phyloP scores from a whole-genome alignment of 2,329 filamentous ascomycete genomes.

The Tolypocladium ovalisporum region DNA sequence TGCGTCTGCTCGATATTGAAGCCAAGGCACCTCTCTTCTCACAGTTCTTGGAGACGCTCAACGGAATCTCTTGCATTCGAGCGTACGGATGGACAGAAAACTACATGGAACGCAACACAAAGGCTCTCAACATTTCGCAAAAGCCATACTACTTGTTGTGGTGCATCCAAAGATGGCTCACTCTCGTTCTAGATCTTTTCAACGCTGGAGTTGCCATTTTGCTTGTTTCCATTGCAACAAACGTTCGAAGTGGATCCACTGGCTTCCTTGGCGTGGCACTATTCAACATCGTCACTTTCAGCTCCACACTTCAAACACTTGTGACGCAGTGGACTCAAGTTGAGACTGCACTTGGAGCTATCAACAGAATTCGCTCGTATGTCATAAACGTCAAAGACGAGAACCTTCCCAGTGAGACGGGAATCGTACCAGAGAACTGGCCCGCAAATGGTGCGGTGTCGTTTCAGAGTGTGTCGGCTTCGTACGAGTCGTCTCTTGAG shows the following conservation, averaged over 20 bases:
- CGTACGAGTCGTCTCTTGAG: constrained; percentile 12
- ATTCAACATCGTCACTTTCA: constrained; percentile 17
- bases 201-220: constrained; percentile 34
- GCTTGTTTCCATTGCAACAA: constrained; percentile 30
- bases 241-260: constrained; percentile 16
- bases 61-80: constrained; percentile 17
- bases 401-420: constrained; percentile 8
- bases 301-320: constrained; percentile 16
- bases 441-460: constrained; percentile 13
- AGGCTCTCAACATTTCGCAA: constrained; percentile 21
- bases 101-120: constrained; percentile 8
- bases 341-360: constrained; percentile 16
- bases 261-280: constrained; percentile 16
- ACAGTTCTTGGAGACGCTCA: constrained; percentile 15
- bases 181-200: constrained; percentile 32
- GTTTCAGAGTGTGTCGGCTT: constrained; percentile 16
- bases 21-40: constrained; percentile 17
- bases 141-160: constrained; percentile 29
- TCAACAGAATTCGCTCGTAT: constrained; percentile 15
- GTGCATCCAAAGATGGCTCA: constrained; percentile 38
- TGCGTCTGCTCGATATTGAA: constrained; percentile 19
- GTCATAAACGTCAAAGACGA: constrained; percentile 12
- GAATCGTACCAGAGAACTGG: constrained; percentile 11
- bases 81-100: constrained; percentile 20
- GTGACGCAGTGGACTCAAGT: constrained; percentile 21